phyloP scores from a whole-genome alignment of 179 eudicot species.

The Amaranthus tricolor region DNA sequence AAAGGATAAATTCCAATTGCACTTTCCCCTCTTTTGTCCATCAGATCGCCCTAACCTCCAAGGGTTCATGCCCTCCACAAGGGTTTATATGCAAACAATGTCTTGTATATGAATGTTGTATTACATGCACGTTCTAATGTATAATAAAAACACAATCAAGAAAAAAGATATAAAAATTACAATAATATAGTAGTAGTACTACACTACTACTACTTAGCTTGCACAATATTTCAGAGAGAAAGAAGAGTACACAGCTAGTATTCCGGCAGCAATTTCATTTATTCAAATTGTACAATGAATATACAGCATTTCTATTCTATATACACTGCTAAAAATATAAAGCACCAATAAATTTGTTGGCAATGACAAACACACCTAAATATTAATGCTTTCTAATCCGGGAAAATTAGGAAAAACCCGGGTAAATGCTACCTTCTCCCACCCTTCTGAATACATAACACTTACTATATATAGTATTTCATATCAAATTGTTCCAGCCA shows the following conservation, averaged over 20 bases:
- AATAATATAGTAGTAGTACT: no score
- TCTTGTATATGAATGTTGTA: no score
- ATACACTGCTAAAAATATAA: background rate
- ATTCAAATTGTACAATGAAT: conserved; percentile 8
- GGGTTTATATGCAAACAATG: no score
- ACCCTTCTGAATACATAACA: conserved; percentile 7
- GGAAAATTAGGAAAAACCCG: conserved; percentile 12
- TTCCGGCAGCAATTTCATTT: background rate
- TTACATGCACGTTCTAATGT: no score
- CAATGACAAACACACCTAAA: background rate
- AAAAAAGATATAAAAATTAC: background rate
- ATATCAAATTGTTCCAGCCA: background rate
- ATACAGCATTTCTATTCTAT: background rate
- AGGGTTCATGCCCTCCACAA: no score
- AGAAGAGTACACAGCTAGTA: background rate
- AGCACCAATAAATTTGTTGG: background rate
- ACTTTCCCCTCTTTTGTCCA: no score
- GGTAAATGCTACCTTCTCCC: conserved; percentile 13
- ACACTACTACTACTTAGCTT: no score
- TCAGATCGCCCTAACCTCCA: no score
- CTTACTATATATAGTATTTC: background rate
- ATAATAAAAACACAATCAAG: no score
- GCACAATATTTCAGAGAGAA: background rate
- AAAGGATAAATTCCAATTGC: no score
- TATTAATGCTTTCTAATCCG: conserved; percentile 3